Base-by-base conservation (phyloP, 805 yeast genomes). In the Nakazawaea ambrosiae region DNA sequence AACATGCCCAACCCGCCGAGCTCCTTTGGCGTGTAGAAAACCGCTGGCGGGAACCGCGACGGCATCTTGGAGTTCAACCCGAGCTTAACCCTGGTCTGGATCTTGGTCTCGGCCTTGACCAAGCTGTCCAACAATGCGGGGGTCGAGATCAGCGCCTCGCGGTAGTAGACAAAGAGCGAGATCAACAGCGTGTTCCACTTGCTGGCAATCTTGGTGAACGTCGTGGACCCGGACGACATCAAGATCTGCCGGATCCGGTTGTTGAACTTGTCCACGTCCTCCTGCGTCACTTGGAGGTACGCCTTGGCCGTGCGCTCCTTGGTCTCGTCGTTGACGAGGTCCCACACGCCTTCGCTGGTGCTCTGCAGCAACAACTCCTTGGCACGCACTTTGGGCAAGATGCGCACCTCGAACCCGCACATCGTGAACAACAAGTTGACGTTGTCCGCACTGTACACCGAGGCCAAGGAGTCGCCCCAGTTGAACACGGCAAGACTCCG, bases 61-160 rank as follows among this genome's bases (percentile, higher is more conserved):
- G 99, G 99, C 99, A 92, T 92, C 59, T 92, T 92, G 11, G 97
- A 90, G 51, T 92, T 92, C 43, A 92, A 68, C 0, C 98, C 98
- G 63, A 90, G 73, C 54, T 92, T 92, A 15, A 92, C 96, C 46
- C 95, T 70, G 38, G 89, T 92, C 60, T 92, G 99, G 31, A 92
- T 81, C 51, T 84, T 81, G 0, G 96, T 89, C 52, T 92, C 99
- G 47, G 94, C 76, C 51, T 83, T 86, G 9, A 92, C 99, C 33
- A 92, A 63, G 3, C 78, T 66, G 54, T 89, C 96, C 9, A 92
- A 63, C 24, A 92, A 61, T 4, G 81, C 53, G 37, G 81, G 86
- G 0, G 98, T 88, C 0, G 90, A 70, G 7, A 89, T 78, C 6
- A 84, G 86, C 1, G 98, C 97, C 55, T 92, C 99, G 47, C 99